Conservation (phyloP, 2,329 filamentous ascomycete genomes). For the Trichoderma afroharzianum region DNA sequence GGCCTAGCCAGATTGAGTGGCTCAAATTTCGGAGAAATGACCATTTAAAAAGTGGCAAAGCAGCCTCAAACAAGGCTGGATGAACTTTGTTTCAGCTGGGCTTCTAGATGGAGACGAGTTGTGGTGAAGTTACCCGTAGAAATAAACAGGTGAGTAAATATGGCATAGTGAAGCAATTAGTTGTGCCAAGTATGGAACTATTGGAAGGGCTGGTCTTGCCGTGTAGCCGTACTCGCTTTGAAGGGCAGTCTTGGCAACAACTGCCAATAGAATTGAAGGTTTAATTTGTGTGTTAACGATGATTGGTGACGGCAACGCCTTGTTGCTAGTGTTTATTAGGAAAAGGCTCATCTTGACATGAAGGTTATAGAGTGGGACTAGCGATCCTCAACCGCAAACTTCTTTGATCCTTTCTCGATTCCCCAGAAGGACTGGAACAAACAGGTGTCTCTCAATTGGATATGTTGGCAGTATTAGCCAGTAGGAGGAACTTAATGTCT, state of each 20-base stretch:
- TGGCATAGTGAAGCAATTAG: neutral
- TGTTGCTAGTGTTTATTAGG: neutral
- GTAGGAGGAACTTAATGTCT: neutral
- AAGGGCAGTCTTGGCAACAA: neutral
- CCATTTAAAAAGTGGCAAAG: neutral
- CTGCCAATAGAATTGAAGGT: neutral
- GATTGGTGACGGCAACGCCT: neutral
- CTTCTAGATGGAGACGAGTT: neutral
- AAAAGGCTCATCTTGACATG: neutral
- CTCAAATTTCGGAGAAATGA: neutral
- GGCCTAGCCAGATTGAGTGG: neutral
- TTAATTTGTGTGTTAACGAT: neutral
- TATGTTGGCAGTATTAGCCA: neutral
- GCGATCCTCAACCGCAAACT: neutral
- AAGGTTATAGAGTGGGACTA: neutral
- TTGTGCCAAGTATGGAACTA: neutral
- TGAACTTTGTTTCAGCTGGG: neutral
- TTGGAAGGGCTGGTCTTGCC: neutral
- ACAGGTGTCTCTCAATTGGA: neutral
- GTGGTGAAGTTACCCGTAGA: neutral
- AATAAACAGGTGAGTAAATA: neutral
- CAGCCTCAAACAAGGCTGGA: neutral
- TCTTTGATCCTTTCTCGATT: neutral
- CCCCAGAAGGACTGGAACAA: neutral
- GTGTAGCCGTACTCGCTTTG: neutral